Evolutionary conservation across 1,284 basidiomycete species (phyloP), one percentile per base, ranked within the genome.

Genomic region (Heterobasidion irregulare): DNA sequence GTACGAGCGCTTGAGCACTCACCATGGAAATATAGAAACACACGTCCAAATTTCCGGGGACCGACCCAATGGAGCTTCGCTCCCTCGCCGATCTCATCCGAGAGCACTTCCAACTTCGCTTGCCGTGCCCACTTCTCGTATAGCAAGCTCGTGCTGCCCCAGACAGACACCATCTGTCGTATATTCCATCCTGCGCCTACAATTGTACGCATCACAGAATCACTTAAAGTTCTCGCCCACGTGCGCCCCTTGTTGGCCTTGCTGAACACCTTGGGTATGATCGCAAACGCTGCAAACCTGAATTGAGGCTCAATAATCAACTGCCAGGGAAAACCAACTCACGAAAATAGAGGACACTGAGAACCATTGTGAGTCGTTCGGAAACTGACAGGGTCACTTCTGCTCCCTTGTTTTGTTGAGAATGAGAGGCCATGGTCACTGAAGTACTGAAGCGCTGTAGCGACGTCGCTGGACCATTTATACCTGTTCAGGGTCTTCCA

Each of bases 11-110:
- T n/a, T n/a, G n/a, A n/a, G n/a, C n/a, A n/a, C 52, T 35, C 33
- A 47, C 52, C 52, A 41, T 53, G 52, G 7, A 53, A 33, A 53
- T 67, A 73, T 7, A 53, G 52, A 6, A 53, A 10, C 13, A 53
- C 52, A 3, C 43, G 52, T 8, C 35, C 44, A 19, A 34, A 46
- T 6, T 32, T 15, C 8, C 52, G 7, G 6, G 52, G 52, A n/a
- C 44, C 52, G 13, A 53, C 19, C 43, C 52, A 53, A 16, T 46
- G 44, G 8, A 53, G 3, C 7, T 34, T 8, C 13, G 41, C 44
- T 12, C 44, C 41, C 1, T 33, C 19, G 2, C 33, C 52, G 26
- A 53, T n/a, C 10, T 53, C 44, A 36, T 53, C 52, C 15, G 44
- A 13, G n/a, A 46, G 15, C 13, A 45, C 33, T 33, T 53, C 52